Conservation (phyloP, 2,329 filamentous ascomycete genomes). For the Fusarium sp. region DNA sequence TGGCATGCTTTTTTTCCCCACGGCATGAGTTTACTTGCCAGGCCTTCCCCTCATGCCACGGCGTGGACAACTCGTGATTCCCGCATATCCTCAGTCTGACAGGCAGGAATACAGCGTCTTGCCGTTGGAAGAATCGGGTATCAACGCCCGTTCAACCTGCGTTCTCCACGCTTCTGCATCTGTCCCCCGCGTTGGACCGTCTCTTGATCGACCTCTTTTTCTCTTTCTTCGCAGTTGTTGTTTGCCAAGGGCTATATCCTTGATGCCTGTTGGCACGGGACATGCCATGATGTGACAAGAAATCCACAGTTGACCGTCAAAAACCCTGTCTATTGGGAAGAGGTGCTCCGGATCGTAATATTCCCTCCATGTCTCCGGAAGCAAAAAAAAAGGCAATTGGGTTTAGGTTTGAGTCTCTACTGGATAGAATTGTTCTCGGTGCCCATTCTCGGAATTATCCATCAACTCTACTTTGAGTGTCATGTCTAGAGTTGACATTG, state of each 20-base stretch:
- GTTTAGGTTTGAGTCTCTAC: neutral
- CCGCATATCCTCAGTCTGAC: neutral
- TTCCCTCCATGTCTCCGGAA: neutral
- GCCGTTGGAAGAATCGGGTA: neutral
- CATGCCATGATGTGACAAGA: neutral
- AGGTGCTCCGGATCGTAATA: neutral
- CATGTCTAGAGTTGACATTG: neutral
- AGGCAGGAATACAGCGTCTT: neutral
- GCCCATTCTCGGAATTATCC: neutral
- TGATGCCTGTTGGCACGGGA: neutral
- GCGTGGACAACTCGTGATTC: conserved; percentile 9
- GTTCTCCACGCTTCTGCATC: neutral
- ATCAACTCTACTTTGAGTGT: neutral
- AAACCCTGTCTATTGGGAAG: neutral
- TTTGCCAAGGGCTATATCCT: conserved; percentile 4
- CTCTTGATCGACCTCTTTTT: neutral
- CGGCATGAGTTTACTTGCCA: neutral
- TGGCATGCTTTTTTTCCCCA: neutral
- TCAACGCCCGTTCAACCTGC: neutral
- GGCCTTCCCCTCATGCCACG: conserved; percentile 1
- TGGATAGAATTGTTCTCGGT: neutral
- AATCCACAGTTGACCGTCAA: neutral
- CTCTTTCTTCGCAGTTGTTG: no score
- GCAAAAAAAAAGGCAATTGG: neutral
- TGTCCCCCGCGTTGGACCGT: neutral